Base-by-base conservation (phyloP, 805 yeast species). In the Saccharomycopsis capsularis region DNA sequence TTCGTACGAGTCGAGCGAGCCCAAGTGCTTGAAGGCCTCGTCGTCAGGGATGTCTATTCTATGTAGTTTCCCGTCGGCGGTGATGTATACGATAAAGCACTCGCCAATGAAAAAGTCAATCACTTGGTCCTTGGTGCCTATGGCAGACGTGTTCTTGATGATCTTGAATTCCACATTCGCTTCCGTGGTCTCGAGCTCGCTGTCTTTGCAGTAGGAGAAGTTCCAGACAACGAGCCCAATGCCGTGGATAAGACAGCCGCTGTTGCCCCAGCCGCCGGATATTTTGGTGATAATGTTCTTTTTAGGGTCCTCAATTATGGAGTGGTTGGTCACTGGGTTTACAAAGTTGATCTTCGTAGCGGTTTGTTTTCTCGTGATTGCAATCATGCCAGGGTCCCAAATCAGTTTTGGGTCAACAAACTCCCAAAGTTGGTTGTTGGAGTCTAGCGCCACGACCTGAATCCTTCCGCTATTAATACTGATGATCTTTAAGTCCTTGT, bases 211-310 rank as follows among this genome's bases (percentile, higher is more conserved):
- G 13, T 7, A 29, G 32, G 11, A 13, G 7, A 29, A 29, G 39
- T 66, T 68, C 90, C 90, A 82, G 16, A 76, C 69, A 0, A 81
- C 70, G 24, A 85, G 60, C 0, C 90, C 88, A 42, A 72, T 65
- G 4, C 65, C 64, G 18, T 66, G 66, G 2, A 79, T 63, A 42
- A 70, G 67, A 21, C 76, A 76, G 37, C 76, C 75, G 45, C 77
- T 74, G n/a, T 73, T 61, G 50, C 75, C 73, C 93, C 93, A 85
- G 0, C 91, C 93, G 16, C 86, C 81, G 9, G 70, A 68, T 7
- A 79, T 71, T 54, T 73, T 75, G 24, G 68, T 48, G 9, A 76
- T 68, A 9, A 68, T 67, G 29, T 64, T 59, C 0, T 57, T 54
- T 2, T 56, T 51, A 3, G 52, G 39, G 39, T 48, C 37, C 27